phyloP scores from a whole-genome alignment of 148 eudicot genomes.

The Rhododendron henanense region DNA sequence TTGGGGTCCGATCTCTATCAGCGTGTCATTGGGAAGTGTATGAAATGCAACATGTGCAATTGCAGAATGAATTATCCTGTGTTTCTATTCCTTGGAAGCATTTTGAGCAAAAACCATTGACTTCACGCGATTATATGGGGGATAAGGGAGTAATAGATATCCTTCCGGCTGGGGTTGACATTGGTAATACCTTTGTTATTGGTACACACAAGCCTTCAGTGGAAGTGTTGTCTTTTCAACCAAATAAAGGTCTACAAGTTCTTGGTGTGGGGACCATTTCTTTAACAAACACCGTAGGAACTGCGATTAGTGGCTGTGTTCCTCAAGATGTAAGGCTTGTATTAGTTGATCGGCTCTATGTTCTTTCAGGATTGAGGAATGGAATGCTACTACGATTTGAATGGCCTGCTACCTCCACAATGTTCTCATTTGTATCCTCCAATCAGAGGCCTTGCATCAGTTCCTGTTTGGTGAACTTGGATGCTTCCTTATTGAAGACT shows the following conservation, averaged over 20 bases:
- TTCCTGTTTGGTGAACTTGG: conserved; percentile 20
- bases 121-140: conserved; percentile 15
- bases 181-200: conserved; percentile 55
- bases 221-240: conserved; percentile 64
- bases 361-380: conserved; percentile 86
- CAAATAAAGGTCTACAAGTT: conserved; percentile 57
- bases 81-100: conserved; percentile 66
- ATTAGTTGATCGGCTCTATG: conserved; percentile 70
- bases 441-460: conserved; percentile 23
- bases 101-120: conserved; percentile 25
- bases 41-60: conserved; percentile 68
- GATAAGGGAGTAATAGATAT: conserved; percentile 15
- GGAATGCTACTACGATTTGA: conserved; percentile 97
- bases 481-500: conserved; percentile 24
- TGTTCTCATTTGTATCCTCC: conserved; percentile 32
- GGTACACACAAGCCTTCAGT: conserved; percentile 98
- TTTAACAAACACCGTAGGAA: conserved; percentile 62
- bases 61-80: conserved; percentile 84
- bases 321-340: conserved; percentile 99
- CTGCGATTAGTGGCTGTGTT: conserved; percentile 70
- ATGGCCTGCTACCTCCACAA: conserved; percentile 55
- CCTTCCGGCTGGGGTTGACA: conserved; percentile 42
- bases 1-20: conserved; percentile 55
- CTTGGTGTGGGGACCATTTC: conserved; percentile 76
- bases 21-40: conserved; percentile 49